Base-by-base conservation (phyloP, 2,329 filamentous ascomycete genomes). In the Hymenoscyphus albidus region DNA sequence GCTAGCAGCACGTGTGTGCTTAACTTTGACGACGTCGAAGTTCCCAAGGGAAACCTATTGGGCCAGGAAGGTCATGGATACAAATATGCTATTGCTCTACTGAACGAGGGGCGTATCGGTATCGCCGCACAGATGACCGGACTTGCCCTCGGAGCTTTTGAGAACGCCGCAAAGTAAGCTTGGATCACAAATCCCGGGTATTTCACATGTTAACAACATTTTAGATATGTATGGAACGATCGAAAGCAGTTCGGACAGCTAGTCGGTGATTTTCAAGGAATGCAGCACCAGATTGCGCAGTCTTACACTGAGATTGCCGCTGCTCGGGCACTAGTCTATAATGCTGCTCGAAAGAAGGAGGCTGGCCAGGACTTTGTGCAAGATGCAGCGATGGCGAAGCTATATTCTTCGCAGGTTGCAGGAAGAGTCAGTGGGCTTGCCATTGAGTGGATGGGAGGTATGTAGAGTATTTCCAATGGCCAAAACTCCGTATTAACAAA, bases 111-210 rank as follows among this genome's bases (percentile, higher is more conserved):
- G 32, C 89, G 95, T 69, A 99, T 99, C 74, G 95, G 95, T 71
- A 99, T 99, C 74, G 95, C 93, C 2, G 95, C 95, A 6, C 95
- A 99, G 78, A 99, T 99, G 95, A 99, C 95, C 0, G 95, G 95
- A 63, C 85, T 99, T 63, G 94, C 95, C 0, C 85, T 98, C 31
- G 95, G 95, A 57, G 92, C 95, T 16, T 99, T 91, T 81, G 93
- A 97, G 77, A 97, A 98, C 76, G 95, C 95, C 35, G 94, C 91
- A 66, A 85, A 85, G 84, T 88, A 78, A 78, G 82, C 76, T 44
- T 63, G 48, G 9, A 58, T 59, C 27, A 62, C 48, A 42, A 63
- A 64, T 54, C 58, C 27, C 42, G 32, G 14, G 59, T 42, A 7
- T 42, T 22, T 58, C 55, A 58, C 7, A 42, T 61, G 58, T 67